These are phyloP conservation scores for Chaetothyriales sp. DNA, from an alignment of 2,329 filamentous ascomycete genomes.

Conservation along the genomic window DNA sequence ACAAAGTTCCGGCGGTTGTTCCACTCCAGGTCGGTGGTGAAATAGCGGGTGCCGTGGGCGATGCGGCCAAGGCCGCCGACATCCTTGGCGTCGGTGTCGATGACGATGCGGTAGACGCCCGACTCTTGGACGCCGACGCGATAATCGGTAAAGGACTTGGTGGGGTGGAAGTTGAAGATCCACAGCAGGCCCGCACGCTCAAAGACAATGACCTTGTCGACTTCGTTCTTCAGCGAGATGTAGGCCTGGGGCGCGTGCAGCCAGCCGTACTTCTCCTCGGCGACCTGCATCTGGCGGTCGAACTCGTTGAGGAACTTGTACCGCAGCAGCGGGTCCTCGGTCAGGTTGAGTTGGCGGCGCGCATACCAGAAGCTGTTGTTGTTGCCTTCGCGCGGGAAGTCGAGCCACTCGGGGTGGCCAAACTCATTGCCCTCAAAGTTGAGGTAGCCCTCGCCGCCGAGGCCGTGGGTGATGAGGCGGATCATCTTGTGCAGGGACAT, in stretches of 20 bases:
- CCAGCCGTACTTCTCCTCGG: conserved; percentile 85
- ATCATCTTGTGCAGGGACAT: conserved; percentile 97
- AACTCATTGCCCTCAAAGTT: conserved; percentile 99
- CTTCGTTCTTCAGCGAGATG: conserved; percentile 84
- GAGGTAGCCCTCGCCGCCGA: conserved; percentile 92
- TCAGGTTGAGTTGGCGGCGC: conserved; percentile 81
- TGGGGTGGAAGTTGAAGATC: conserved; percentile 91
- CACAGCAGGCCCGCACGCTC: conserved; percentile 82
- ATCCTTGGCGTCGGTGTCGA: conserved; percentile 64
- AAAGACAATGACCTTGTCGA: conserved; percentile 89
- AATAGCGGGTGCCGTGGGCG: conserved; percentile 70
- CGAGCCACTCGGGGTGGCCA: conserved; percentile 95
- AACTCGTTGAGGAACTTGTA: conserved; percentile 91
- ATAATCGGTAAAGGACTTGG: conserved; percentile 78
- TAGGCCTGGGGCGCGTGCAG: conserved; percentile 74
- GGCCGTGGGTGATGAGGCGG: conserved; percentile 73
- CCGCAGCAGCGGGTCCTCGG: conserved; percentile 70
- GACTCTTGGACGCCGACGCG: conserved; percentile 72
- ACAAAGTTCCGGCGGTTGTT: conserved; percentile 81
- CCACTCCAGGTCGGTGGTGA: conserved; percentile 83
- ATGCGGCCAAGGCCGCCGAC: conserved; percentile 72
- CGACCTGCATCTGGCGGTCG: conserved; percentile 78
- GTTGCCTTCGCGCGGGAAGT: conserved; percentile 91
- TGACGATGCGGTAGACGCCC: conserved; percentile 74
- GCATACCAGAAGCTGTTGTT: conserved; percentile 90